These are phyloP conservation scores for Coemansia sp. DNA, from an alignment of 192 early-diverging fungal species.

Conservation along the genomic window DNA sequence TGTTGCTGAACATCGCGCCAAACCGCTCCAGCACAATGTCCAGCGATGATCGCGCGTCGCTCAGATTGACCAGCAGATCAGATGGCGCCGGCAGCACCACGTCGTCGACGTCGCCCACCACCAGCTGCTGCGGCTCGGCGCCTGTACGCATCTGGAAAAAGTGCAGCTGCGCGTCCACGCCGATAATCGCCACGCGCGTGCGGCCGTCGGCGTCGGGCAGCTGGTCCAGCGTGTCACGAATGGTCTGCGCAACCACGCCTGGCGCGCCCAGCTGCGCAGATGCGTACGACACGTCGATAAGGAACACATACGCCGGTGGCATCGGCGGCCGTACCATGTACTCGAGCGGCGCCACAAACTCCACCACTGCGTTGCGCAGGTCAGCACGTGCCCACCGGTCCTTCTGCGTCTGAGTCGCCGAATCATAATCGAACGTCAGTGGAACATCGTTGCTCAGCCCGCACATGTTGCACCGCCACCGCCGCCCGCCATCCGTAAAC, in stretches of 20 bases:
- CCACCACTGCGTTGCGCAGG: conserved; percentile 85
- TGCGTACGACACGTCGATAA: conserved; percentile 92
- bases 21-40: conserved; percentile 73
- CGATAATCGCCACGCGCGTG: conserved; percentile 87
- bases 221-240: conserved; percentile 77
- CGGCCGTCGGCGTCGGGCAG: conserved; percentile 88
- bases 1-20: conserved; percentile 74
- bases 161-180: conserved; percentile 84
- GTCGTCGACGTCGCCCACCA: conserved; percentile 90
- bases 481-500: conserved; percentile 92
- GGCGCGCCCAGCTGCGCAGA: conserved; percentile 85
- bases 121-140: conserved; percentile 91
- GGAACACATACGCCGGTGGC: conserved; percentile 88
- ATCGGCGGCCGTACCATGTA: conserved; percentile 99
- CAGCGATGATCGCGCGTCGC: conserved; percentile 74
- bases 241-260: conserved; percentile 74
- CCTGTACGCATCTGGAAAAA: conserved; percentile 82
- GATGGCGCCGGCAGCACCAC: conserved; percentile 85
- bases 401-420: conserved; percentile 70
- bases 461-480: conserved; percentile 98
- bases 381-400: conserved; percentile 90
- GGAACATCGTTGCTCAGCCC: conserved; percentile 88
- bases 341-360: conserved; percentile 94
- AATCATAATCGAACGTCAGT: conserved; percentile 73
- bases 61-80: conserved; percentile 86